Evolutionary conservation across 176 grass and related monocot species (phyloP).

Genomic region (Bromus sterilis): DNA sequence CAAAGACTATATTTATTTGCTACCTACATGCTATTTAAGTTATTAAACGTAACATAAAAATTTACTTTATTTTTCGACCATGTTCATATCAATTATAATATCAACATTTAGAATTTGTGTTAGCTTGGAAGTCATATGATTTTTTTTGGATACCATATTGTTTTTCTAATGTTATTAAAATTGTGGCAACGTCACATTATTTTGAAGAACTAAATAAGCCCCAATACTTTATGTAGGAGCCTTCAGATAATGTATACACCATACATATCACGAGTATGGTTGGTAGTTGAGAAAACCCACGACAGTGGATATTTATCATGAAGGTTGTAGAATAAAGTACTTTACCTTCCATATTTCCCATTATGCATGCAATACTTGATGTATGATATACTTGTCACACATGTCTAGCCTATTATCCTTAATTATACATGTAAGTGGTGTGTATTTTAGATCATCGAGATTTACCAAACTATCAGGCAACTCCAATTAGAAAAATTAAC

Average conservation of each 20-base stretch:
- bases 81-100: background rate
- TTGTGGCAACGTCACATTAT: background rate
- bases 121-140: background rate
- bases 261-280: background rate
- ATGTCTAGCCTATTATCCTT: background rate
- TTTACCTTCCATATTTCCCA: background rate
- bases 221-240: background rate
- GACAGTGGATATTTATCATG: background rate
- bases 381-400: background rate
- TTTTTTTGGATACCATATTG: background rate
- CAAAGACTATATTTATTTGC: background rate
- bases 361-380: background rate
- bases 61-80: background rate
- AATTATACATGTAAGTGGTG: too few species aligned
- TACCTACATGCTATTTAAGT: background rate
- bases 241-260: background rate
- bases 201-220: background rate
- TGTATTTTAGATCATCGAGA: too few species aligned
- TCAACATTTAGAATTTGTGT: background rate
- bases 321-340: background rate
- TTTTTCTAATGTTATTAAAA: background rate
- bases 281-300: background rate
- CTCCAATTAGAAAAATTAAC: too few species aligned
- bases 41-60: background rate
- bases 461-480: too few species aligned